These are phyloP conservation scores for Penicillium olsonii DNA, from an alignment of 2,329 filamentous ascomycete genomes.

Conservation along the genomic window DNA sequence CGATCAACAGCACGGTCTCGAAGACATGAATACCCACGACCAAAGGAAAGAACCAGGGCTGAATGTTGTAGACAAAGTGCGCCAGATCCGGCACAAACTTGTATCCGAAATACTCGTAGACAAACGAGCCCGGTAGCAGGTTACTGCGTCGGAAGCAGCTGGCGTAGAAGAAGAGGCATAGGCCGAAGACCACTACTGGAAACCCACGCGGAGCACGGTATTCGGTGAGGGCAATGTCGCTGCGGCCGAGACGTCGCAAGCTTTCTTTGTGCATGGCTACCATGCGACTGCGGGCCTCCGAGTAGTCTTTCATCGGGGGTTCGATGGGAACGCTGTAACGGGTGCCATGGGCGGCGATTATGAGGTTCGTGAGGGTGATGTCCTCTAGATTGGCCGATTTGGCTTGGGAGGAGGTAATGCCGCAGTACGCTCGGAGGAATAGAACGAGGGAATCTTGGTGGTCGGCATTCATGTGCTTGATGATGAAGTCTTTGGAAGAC, in stretches of 20 bases:
- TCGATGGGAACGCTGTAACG: conserved; percentile 61
- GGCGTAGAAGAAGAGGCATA: conserved; percentile 58
- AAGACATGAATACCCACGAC: conserved; percentile 65
- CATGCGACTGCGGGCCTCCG: conserved; percentile 68
- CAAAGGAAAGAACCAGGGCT: conserved; percentile 58
- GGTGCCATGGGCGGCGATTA: conserved; percentile 55
- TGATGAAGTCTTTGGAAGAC: conserved; percentile 60
- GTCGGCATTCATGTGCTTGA: conserved; percentile 84
- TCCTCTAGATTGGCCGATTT: conserved; percentile 64
- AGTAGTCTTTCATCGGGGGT: conserved; percentile 69
- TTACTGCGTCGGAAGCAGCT: conserved; percentile 53
- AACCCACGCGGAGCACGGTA: conserved; percentile 53
- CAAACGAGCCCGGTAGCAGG: conserved; percentile 54
- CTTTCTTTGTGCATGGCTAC: conserved; percentile 70
- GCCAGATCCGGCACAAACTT: conserved; percentile 60
- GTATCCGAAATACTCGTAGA: conserved; percentile 53
- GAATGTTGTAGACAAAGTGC: conserved; percentile 59
- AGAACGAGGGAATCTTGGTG: conserved; percentile 72
- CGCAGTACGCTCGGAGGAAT: conserved; percentile 74
- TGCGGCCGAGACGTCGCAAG: conserved; percentile 62
- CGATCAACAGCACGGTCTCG: conserved; percentile 59
- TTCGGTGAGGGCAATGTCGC: conserved; percentile 56
- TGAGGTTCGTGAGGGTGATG: conserved; percentile 65
- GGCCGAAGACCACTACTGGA: conserved; percentile 57
- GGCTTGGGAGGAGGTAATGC: conserved; percentile 58